Percentiles rank a stretch among this genome's conserved stretches.
These are phyloP conservation scores for Alternaria alternata DNA, from an alignment of 2,329 filamentous ascomycete genomes.

Conservation along the genomic window DNA sequence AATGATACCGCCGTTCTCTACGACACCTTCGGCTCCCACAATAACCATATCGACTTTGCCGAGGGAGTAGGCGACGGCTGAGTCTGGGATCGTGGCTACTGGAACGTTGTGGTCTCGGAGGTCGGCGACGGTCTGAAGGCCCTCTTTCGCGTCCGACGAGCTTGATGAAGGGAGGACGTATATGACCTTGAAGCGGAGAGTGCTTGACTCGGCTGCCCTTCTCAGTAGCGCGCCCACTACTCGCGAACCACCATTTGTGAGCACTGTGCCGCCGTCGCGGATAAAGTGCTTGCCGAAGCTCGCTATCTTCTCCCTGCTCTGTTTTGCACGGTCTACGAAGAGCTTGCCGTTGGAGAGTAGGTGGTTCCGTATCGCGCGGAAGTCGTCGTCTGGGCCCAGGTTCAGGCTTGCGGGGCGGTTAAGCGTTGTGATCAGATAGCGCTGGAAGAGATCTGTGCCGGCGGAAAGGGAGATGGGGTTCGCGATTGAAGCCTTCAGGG, in stretches of 20 bases:
- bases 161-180: conserved; percentile 61
- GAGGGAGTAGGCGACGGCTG: conserved; percentile 81
- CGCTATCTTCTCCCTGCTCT: conserved; percentile 83
- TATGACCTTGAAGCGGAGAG: conserved; percentile 81
- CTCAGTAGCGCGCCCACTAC: conserved; percentile 81
- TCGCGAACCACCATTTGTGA: conserved; percentile 88
- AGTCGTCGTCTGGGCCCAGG: conserved; percentile 67
- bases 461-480: conserved; percentile 94
- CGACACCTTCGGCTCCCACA: conserved; percentile 80
- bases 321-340: conserved; percentile 87
- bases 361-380: conserved; percentile 83
- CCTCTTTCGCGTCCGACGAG: conserved; percentile 61
- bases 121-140: conserved; percentile 72
- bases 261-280: conserved; percentile 77
- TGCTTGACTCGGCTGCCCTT: conserved; percentile 72
- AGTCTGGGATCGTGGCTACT: conserved; percentile 81
- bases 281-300: conserved; percentile 80
- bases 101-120: conserved; percentile 78
- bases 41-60: conserved; percentile 74
- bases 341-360: conserved; percentile 84
- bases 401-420: conserved; percentile 58
- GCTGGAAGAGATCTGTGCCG: conserved; percentile 93
- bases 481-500: conserved; percentile 78
- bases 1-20: conserved; percentile 93
- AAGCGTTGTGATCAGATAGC: conserved; percentile 83